Evolutionary conservation across 441 rosid genomes (phyloP).

Genomic region (Hura crepitans): DNA sequence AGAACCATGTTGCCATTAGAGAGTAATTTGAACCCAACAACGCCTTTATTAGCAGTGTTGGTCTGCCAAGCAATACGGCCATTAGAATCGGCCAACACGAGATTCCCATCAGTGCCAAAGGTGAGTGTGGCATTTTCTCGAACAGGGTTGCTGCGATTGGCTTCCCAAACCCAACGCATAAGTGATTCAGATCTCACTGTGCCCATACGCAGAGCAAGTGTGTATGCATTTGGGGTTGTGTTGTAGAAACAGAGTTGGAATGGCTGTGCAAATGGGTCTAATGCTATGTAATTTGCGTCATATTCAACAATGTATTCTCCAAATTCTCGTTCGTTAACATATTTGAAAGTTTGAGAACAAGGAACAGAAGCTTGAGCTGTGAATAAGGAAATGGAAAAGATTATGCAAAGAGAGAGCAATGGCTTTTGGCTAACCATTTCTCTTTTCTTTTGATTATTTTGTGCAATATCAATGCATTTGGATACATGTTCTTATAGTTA

Average conservation of each 20-base stretch:
- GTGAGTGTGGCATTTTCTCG: conserved; percentile 51
- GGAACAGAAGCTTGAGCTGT: conserved; percentile 10
- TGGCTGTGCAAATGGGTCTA: conserved; percentile 14
- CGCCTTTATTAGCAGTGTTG: conserved; percentile 62
- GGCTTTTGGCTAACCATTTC: too few species aligned
- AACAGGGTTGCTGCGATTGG: conserved; percentile 54
- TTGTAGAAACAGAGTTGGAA: conserved; percentile 70
- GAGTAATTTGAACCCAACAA: conserved; percentile 45
- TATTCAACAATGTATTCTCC: conserved; percentile 38
- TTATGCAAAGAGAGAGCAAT: background rate
- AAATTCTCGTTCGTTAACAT: conserved; percentile 38
- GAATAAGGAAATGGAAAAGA: background rate
- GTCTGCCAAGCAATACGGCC: conserved; percentile 64
- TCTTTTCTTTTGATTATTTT: too few species aligned
- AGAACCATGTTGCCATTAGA: conserved; percentile 67
- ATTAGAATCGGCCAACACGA: conserved; percentile 50
- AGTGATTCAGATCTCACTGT: conserved; percentile 37
- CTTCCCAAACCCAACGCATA: conserved; percentile 64
- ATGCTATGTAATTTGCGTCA: conserved; percentile 33
- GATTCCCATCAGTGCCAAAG: conserved; percentile 51
- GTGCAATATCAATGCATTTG: too few species aligned
- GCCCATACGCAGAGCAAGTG: conserved; percentile 58
- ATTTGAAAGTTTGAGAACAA: conserved; percentile 31
- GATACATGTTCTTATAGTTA: too few species aligned
- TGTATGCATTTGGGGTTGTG: conserved; percentile 66